Conservation (phyloP, 495 filamentous ascomycete species). For the Penicillium flavigenum region DNA sequence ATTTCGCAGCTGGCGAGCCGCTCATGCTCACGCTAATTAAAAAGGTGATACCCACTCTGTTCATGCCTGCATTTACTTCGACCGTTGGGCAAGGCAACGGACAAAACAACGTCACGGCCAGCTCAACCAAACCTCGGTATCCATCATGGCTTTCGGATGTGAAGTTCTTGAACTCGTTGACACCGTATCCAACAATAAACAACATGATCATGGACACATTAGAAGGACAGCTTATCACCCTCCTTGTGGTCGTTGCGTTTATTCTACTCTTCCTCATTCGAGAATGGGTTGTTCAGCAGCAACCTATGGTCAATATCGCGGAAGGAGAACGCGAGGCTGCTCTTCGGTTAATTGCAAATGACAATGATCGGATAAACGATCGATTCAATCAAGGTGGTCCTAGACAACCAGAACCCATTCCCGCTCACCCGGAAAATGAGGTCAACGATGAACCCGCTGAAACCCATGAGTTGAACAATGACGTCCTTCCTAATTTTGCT, state of each 20-base stretch:
- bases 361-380: slow-evolving; percentile 36
- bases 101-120: slow-evolving; percentile 24
- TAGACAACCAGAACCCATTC: slow-evolving; percentile 9
- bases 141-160: slow-evolving; percentile 67
- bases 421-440: slow-evolving; percentile 13
- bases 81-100: slow-evolving; percentile 18
- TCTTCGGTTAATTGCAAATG: slow-evolving; percentile 42
- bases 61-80: slow-evolving; percentile 41
- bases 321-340: slow-evolving; percentile 52
- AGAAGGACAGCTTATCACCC: slow-evolving; percentile 90
- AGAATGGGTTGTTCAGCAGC: slow-evolving; percentile 98
- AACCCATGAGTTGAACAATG: slow-evolving; percentile 20
- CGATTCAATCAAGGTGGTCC: slow-evolving; percentile 11
- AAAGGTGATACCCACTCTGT: slow-evolving; percentile 39
- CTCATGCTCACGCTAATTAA: slow-evolving; percentile 49
- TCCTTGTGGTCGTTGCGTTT: slow-evolving; percentile 85
- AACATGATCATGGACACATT: slow-evolving; percentile 76
- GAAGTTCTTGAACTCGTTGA: slow-evolving; percentile 68
- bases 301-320: slow-evolving; percentile 67
- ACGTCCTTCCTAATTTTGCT: slow-evolving; percentile 7
- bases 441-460: slow-evolving; percentile 17
- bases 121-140: slow-evolving; percentile 33
- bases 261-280: slow-evolving; percentile 93
- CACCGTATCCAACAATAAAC: slow-evolving; percentile 71
- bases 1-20: slow-evolving; percentile 48